Evolutionary conservation across 169 alveolate species (phyloP), one percentile per base, ranked within the genome.

Genomic region (Cryptosporidium meleagridis): DNA sequence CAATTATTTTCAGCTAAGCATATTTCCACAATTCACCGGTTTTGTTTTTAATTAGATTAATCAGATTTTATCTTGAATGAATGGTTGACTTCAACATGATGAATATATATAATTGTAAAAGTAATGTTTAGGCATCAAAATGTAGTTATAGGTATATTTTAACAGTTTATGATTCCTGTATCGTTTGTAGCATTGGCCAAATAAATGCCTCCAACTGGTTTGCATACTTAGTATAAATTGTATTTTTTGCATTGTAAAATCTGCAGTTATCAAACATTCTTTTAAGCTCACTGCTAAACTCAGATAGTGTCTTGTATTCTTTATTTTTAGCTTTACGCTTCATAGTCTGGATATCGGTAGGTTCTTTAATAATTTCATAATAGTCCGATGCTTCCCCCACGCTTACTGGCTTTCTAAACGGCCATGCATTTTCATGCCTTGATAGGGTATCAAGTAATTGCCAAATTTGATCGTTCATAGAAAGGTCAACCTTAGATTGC

Each of bases 221-320:
- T 18, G 99, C 99, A 92, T 96, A 96, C 91, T 98, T 98, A 93
- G 96, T 97, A 95, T 98, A 98, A 31, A 97, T 96, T 23, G 99
- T 98, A 65, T 96, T 97, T 7, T 97, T 95, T 26, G 97, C 93
- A 94, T 98, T 98, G 93, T 97, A 98, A 58, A 80, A 85, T 70
- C 99, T 96, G 84, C 99, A 97, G 95, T 98, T 98, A 80, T 93
- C 97, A 87, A 98, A 98, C 94, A 98, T 98, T 68, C 97, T 93
- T 84, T 93, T 96, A 41, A 98, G 95, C 69, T 98, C 99, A 52
- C 94, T 95, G 1, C 97, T 97, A 87, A 98, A 97, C 69, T 93
- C 95, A 35, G 92, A 95, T 86, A 94, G 94, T 3, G 97, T 94
- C 75, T 96, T 94, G 91, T 97, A 98, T 51, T 95, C 96, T 7